Conservation (phyloP, 2,329 filamentous ascomycete species). For the Lecanosticta acicola region DNA sequence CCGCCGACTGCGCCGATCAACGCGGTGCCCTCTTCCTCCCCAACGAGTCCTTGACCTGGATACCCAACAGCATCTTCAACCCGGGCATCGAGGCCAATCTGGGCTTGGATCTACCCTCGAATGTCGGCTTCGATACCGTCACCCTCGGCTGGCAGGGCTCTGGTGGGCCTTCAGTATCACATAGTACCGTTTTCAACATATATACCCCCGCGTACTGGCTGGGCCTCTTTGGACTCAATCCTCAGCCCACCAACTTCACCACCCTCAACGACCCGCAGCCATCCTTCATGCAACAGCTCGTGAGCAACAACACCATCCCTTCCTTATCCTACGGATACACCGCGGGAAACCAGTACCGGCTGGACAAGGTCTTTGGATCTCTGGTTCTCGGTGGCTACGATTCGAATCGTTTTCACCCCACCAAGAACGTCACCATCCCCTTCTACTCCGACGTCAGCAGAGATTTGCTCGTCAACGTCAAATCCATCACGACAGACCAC, state of each 20-base stretch:
- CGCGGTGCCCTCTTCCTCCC: constrained; percentile 44
- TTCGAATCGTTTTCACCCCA: constrained; percentile 31
- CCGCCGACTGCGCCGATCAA: constrained; percentile 26
- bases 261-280: constrained; percentile 31
- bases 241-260: constrained; percentile 34
- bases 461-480: constrained; percentile 32
- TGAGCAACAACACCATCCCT: constrained; percentile 31
- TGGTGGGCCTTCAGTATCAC: constrained; percentile 25
- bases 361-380: constrained; percentile 34
- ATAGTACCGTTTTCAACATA: constrained; percentile 30
- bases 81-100: constrained; percentile 54
- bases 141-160: constrained; percentile 34
- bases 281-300: constrained; percentile 31
- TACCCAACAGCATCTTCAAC: constrained; percentile 54
- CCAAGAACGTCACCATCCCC: constrained; percentile 30
- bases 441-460: constrained; percentile 30
- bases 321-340: constrained; percentile 36
- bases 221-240: constrained; percentile 33
- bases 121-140: constrained; percentile 32
- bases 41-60: constrained; percentile 54
- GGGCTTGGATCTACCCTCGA: constrained; percentile 34
- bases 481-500: constrained; percentile 25
- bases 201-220: constrained; percentile 28
- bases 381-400: constrained; percentile 39
- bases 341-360: constrained; percentile 34